Evolutionary conservation across 768 basidiomycete species (phyloP).

Genomic region (Lactarius vividus): DNA sequence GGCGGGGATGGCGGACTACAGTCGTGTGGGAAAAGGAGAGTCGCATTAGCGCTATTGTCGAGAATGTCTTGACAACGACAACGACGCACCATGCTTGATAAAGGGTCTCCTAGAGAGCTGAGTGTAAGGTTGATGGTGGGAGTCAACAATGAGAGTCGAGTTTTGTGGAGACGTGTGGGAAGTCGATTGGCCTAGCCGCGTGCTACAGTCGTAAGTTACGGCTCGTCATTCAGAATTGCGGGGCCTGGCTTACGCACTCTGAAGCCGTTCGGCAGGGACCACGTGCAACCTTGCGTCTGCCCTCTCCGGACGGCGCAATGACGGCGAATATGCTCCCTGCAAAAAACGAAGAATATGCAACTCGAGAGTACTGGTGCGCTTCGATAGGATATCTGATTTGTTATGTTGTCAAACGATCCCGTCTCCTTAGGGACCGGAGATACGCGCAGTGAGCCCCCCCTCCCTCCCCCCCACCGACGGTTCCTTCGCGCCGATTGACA

Average conservation of each 20-base stretch:
- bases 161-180: constrained; percentile 6
- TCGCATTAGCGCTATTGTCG: neutral
- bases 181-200: neutral
- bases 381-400: neutral
- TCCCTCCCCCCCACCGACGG: neutral
- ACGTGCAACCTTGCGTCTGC: no score
- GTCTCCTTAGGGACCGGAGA: constrained; percentile 55
- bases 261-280: neutral
- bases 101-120: neutral
- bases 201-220: no score
- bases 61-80: neutral
- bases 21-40: neutral
- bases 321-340: constrained; percentile 42
- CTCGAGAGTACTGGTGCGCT: constrained; percentile 64
- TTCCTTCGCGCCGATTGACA: neutral
- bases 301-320: neutral
- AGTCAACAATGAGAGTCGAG: neutral
- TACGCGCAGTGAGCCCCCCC: constrained; percentile 53
- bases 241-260: neutral
- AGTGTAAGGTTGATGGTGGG: neutral
- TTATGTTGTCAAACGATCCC: neutral
- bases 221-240: neutral
- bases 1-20: constrained; percentile 77
- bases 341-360: constrained; percentile 68
- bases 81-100: constrained; percentile 10